Evolutionary conservation across 805 yeast genomes (phyloP).

Genomic region (Schizosaccharomyces pombe): DNA sequence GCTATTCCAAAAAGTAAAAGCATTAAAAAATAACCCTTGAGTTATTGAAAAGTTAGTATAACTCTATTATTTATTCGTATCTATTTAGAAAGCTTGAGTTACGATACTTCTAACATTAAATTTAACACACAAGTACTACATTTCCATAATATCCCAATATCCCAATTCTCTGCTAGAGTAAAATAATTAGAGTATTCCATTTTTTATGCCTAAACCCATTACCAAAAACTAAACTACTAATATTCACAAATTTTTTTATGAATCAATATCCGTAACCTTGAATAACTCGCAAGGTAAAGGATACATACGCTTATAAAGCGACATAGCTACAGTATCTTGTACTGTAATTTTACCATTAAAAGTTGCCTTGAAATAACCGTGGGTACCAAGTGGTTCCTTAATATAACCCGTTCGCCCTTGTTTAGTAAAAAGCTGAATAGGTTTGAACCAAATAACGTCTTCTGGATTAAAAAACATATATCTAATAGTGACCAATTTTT

Average conservation of each 20-base stretch:
- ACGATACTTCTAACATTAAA: no score
- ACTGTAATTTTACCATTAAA: constrained; percentile 78
- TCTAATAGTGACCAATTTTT: constrained; percentile 69
- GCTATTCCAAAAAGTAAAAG: not conserved
- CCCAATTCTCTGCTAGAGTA: no score
- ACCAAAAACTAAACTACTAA: no score
- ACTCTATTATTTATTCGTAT: no score
- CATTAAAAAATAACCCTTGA: not conserved
- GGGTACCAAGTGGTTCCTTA: constrained; percentile 90
- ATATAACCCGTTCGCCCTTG: constrained; percentile 85
- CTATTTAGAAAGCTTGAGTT: no score
- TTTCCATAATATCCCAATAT: no score
- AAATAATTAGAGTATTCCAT: no score
- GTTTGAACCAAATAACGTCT: constrained; percentile 72
- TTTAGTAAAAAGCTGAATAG: constrained; percentile 79
- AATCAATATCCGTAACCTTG: no score
- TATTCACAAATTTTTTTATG: no score
- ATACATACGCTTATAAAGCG: constrained; percentile 84
- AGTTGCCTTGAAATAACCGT: constrained; percentile 89
- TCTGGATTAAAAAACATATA: constrained; percentile 90
- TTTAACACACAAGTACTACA: no score
- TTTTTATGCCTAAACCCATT: no score
- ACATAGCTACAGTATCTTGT: constrained; percentile 85
- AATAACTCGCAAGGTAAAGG: constrained; percentile 21
- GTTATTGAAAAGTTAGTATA: not conserved